Base-by-base conservation (phyloP, 1,284 basidiomycete species). In the Exobasidium cylindrosporum region DNA sequence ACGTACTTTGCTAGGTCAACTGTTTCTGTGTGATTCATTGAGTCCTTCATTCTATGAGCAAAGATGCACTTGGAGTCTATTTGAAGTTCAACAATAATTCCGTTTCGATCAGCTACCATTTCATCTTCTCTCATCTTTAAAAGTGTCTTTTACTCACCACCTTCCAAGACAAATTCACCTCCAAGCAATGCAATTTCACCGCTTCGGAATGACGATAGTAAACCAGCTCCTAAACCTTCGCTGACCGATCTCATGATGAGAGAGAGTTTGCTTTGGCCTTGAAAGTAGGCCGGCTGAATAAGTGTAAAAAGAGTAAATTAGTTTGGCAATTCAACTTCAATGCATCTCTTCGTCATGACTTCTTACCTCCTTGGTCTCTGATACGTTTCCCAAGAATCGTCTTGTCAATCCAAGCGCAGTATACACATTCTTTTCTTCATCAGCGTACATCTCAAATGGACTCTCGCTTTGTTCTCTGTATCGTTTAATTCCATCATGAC, bases 101-200 rank as follows among this genome's bases (percentile, higher is more conserved):
- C n/a, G n/a, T n/a, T n/a, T n/a, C n/a, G n/a, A n/a, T n/a, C n/a
- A n/a, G n/a, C n/a, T n/a, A n/a, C n/a, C n/a, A n/a, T n/a, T n/a
- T n/a, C n/a, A n/a, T n/a, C n/a, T n/a, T n/a, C n/a, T n/a, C n/a
- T n/a, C n/a, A n/a, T n/a, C n/a, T n/a, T n/a, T n/a, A n/a, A n/a
- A n/a, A n/a, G n/a, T n/a, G n/a, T n/a, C n/a, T n/a, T 26, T 14
- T 28, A 57, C 55, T 29, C 32, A 57, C 55, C 44, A 21, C 26
- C 53, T 17, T 61, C 54, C 13, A 61, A 23, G 7, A 57, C 23
- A 10, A 61, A 46, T 23, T 61, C 60, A 21, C 54, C 60, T 14
- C 60, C 60, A 5, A 61, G 44, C 11, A 55, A 53, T 24, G 60
- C 24, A 23, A 61, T 46, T 24, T 57, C 54, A 40, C 60, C 59